phyloP scores from a whole-genome alignment of 176 grass and related monocot genomes.

The Oryza glumipatula region DNA sequence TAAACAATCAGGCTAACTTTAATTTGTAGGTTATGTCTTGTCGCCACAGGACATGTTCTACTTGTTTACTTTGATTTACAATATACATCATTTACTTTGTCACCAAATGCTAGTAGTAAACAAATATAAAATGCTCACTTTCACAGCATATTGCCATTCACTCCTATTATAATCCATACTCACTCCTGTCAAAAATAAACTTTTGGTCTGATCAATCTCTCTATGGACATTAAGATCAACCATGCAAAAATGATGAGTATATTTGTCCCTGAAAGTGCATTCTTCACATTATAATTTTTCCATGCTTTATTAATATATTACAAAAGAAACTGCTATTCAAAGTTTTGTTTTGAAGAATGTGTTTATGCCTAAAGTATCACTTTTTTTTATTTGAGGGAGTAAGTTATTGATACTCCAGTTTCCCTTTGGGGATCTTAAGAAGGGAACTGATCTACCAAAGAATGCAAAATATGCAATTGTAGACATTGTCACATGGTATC shows the following conservation, averaged over 20 bases:
- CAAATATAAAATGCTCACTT: background rate
- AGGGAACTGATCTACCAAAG: background rate
- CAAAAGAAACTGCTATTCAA: no score
- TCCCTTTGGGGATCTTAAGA: background rate
- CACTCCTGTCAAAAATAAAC: no score
- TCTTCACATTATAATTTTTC: background rate
- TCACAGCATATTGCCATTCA: background rate
- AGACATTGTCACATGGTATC: constrained; percentile 6
- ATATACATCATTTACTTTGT: background rate
- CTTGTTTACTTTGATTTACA: background rate
- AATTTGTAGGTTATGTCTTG: background rate
- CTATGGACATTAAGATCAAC: no score
- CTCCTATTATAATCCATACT: background rate
- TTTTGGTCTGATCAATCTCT: no score
- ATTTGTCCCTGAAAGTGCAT: no score
- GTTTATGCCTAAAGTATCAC: background rate
- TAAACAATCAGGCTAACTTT: background rate
- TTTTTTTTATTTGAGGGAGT: background rate
- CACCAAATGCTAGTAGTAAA: constrained; percentile 9
- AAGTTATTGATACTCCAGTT: background rate
- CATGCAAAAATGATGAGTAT: no score
- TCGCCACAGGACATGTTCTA: background rate
- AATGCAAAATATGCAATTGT: background rate
- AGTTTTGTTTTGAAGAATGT: no score
- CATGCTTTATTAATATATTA: background rate